A percentile compares a stretch with the other conserved stretches of the same genome.
These are phyloP conservation scores for Patellifolia procumbens DNA, from an alignment of 179 eudicot genomes.

Conservation along the genomic window DNA sequence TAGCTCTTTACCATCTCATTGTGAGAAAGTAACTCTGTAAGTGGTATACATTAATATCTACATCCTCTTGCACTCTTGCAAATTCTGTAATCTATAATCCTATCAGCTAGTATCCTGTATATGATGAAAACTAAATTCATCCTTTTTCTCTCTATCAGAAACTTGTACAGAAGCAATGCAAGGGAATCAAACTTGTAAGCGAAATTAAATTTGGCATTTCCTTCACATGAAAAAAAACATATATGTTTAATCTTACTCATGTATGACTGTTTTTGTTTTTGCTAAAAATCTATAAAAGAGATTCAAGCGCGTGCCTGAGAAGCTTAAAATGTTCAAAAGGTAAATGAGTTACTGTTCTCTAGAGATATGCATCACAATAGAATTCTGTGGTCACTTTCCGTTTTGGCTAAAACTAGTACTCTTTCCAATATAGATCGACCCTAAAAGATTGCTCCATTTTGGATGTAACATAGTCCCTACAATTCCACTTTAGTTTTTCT, in stretches of 20 bases:
- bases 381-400: too few species aligned
- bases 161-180: conserved; percentile 31
- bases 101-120: neutral
- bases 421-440: too few species aligned
- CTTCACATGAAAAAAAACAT: neutral
- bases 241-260: neutral
- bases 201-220: neutral
- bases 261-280: neutral
- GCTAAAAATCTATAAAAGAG: neutral
- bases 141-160: conserved; percentile 14
- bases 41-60: neutral
- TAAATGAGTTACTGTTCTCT: neutral
- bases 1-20: neutral
- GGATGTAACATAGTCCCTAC: too few species aligned
- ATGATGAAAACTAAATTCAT: neutral
- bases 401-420: neutral
- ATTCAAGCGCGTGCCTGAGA: conserved; percentile 3
- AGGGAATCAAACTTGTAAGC: conserved; percentile 32
- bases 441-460: too few species aligned
- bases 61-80: conserved; percentile 13
- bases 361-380: neutral
- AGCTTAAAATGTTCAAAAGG: conserved; percentile 11
- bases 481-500: too few species aligned
- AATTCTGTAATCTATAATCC: neutral
- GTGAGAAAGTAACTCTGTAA: conserved; percentile 12